Conservation (phyloP, 352 stramenopile genomes). For the Phytophthora pseudosyringae region DNA sequence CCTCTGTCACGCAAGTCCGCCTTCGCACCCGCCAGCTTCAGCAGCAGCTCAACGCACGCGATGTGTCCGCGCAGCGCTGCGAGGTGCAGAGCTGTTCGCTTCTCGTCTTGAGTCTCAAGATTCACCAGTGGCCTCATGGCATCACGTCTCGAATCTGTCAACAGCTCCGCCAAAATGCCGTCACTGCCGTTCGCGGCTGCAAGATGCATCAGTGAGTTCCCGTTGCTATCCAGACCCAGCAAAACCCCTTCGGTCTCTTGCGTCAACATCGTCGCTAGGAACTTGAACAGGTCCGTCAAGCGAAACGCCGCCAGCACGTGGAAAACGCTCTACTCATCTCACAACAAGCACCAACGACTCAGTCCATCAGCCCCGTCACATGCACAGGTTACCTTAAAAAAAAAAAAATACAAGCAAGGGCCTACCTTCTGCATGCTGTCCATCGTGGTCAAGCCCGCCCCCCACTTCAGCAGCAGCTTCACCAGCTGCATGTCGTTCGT, state of each 20-base stretch:
- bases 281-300: constrained; percentile 50
- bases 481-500: constrained; percentile 52
- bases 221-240: constrained; percentile 40
- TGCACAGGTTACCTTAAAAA: too few relatives aligned
- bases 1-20: constrained; percentile 36
- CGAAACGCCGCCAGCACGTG: constrained; percentile 53
- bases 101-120: constrained; percentile 40
- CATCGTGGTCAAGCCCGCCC: constrained; percentile 39
- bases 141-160: constrained; percentile 17
- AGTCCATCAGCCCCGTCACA: background rate
- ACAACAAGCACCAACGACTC: background rate
- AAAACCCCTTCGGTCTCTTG: constrained; percentile 34
- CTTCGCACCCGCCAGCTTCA: constrained; percentile 32
- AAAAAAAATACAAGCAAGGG: background rate
- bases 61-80: constrained; percentile 50
- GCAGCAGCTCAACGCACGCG: constrained; percentile 44
- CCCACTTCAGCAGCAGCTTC: constrained; percentile 45
- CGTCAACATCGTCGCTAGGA: constrained; percentile 32
- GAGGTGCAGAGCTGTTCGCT: constrained; percentile 58
- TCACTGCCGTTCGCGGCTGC: constrained; percentile 47
- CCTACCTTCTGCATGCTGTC: constrained; percentile 49
- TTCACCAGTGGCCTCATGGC: constrained; percentile 41
- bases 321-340: constrained; percentile 42
- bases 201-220: constrained; percentile 57
- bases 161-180: constrained; percentile 40